A percentile compares a stretch with the other conserved stretches of the same genome.
Conservation (phyloP, 2,329 filamentous ascomycete genomes). For the Monosporascus ibericus region DNA sequence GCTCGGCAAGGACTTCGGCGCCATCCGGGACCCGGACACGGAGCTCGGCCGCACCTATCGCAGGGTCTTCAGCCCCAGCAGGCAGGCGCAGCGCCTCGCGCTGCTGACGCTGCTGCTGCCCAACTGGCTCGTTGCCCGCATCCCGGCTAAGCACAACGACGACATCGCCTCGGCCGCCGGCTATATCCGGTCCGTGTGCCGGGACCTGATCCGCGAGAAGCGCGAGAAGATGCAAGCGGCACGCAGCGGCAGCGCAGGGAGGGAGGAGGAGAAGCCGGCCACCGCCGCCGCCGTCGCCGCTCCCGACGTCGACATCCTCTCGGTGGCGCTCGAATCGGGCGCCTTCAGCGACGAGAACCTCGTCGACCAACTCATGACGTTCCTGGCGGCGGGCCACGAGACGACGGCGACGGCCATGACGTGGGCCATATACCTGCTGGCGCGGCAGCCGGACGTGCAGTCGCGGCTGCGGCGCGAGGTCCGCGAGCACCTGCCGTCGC, state of each 20-base stretch:
- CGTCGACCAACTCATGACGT: constrained; percentile 35
- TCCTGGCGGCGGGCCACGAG: constrained; percentile 38
- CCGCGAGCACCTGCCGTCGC: constrained; percentile 27
- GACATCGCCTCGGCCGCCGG: constrained; percentile 50
- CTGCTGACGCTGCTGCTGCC: constrained; percentile 59
- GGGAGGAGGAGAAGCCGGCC: constrained; percentile 40
- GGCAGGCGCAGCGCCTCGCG: constrained; percentile 47
- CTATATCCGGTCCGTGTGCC: constrained; percentile 60
- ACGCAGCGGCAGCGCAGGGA: constrained; percentile 21
- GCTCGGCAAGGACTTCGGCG: constrained; percentile 64
- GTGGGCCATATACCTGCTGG: constrained; percentile 35
- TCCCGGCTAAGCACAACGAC: constrained; percentile 69
- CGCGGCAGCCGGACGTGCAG: constrained; percentile 30
- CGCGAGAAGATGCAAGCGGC: constrained; percentile 45
- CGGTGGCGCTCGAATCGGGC: constrained; percentile 30
- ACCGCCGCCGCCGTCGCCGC: constrained; percentile 42
- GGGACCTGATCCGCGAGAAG: constrained; percentile 64
- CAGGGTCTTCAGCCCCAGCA: constrained; percentile 46
- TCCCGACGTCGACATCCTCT: constrained; percentile 30
- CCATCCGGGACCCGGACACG: constrained; percentile 55
- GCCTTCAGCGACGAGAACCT: constrained; percentile 33
- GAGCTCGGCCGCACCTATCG: constrained; percentile 53
- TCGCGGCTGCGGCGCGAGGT: constrained; percentile 33
- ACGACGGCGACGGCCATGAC: constrained; percentile 35
- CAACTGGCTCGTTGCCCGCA: constrained; percentile 47